These are phyloP conservation scores for Colletotrichum scovillei DNA, from an alignment of 2,329 filamentous ascomycete species.

Conservation along the genomic window DNA sequence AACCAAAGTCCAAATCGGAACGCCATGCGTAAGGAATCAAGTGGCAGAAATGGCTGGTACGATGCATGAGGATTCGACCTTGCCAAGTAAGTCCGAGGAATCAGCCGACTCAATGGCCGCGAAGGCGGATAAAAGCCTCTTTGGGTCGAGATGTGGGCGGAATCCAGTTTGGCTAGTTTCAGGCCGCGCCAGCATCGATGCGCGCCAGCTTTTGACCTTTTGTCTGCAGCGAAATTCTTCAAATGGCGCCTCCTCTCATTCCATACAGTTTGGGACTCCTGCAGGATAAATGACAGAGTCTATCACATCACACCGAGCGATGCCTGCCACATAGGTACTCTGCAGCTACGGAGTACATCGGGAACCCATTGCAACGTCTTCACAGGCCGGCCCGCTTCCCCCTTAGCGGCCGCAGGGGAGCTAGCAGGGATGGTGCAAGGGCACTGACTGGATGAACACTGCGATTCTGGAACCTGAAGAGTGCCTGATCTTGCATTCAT, in stretches of 20 bases:
- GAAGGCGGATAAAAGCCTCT: too few relatives aligned
- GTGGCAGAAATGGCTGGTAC: too few relatives aligned
- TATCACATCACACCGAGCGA: not conserved
- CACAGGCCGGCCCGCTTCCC: slow-evolving; percentile 4
- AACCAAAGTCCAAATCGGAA: too few relatives aligned
- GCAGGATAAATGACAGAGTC: not conserved
- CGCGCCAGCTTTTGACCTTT: not conserved
- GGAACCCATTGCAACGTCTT: not conserved
- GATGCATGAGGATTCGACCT: too few relatives aligned
- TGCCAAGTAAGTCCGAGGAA: not conserved
- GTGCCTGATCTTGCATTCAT: not conserved
- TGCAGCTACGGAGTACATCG: not conserved
- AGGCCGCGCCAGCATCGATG: not conserved
- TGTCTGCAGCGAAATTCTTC: not conserved
- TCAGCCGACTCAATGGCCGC: not conserved
- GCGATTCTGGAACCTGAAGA: not conserved
- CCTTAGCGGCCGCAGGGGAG: not conserved
- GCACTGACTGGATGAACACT: not conserved
- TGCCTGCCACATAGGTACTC: not conserved
- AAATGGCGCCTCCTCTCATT: not conserved
- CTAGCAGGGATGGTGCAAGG: not conserved
- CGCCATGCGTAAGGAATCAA: too few relatives aligned
- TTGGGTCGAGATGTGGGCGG: not conserved
- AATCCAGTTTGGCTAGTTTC: not conserved
- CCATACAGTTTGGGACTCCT: not conserved